phyloP scores from a whole-genome alignment of 2,329 filamentous ascomycete species.

The Stagonosporopsis rhizophila region DNA sequence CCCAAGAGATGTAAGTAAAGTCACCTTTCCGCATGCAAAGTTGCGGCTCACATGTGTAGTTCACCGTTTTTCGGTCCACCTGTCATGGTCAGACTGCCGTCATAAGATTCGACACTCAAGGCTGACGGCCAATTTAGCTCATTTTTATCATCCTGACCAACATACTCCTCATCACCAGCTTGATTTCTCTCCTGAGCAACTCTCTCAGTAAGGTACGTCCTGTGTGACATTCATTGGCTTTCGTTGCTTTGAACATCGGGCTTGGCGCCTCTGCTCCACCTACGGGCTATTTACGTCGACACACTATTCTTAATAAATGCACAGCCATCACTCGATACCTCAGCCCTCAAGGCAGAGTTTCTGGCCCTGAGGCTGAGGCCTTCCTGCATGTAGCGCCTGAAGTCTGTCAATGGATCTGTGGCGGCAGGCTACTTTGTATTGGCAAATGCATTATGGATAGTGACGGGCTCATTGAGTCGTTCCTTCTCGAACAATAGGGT shows the following conservation, averaged over 20 bases:
- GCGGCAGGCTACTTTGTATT: background rate
- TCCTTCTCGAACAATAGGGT: background rate
- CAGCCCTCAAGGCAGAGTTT: slow-evolving; percentile 16
- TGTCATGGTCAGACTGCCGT: slow-evolving; percentile 53
- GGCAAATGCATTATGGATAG: no score
- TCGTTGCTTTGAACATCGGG: slow-evolving; percentile 16
- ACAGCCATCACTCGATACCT: slow-evolving; percentile 27
- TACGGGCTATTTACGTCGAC: slow-evolving; percentile 27
- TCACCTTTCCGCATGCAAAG: no score
- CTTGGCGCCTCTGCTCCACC: slow-evolving; percentile 11
- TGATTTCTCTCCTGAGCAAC: slow-evolving; percentile 81
- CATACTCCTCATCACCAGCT: slow-evolving; percentile 77
- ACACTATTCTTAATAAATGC: slow-evolving; percentile 21
- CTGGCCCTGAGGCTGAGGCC: background rate
- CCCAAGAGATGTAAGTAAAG: slow-evolving; percentile 52
- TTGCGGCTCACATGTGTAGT: slow-evolving; percentile 36
- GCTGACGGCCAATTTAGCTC: slow-evolving; percentile 55
- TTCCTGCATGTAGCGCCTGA: background rate
- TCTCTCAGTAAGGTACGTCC: slow-evolving; percentile 67
- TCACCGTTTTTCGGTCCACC: slow-evolving; percentile 61
- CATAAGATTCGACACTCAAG: slow-evolving; percentile 21
- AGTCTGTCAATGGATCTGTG: background rate
- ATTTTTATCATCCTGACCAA: slow-evolving; percentile 80
- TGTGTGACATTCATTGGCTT: slow-evolving; percentile 27
- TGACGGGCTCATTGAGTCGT: background rate